Conservation (phyloP, 1,139 yeast species). For the Pichia sp. region DNA sequence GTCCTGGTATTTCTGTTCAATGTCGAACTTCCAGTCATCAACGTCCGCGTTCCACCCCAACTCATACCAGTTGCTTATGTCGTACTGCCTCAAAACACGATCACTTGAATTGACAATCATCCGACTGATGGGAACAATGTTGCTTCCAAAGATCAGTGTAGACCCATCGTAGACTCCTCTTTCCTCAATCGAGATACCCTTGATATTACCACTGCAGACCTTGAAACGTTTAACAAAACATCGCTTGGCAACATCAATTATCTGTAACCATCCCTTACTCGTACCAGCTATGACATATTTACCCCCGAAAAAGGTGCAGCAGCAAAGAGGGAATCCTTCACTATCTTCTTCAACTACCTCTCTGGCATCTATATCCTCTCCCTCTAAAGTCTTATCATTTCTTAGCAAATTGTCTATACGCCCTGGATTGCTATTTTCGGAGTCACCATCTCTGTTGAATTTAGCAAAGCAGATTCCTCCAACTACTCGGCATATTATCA, state of each 20-base stretch:
- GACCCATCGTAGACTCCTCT: conserved; percentile 29
- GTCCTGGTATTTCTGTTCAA: conserved; percentile 84
- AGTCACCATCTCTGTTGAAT: conserved; percentile 31
- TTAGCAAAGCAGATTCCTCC: conserved; percentile 59
- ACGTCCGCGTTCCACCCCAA: conserved; percentile 22
- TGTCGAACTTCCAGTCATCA: conserved; percentile 53
- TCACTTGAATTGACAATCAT: conserved; percentile 80
- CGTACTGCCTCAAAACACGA: conserved; percentile 69
- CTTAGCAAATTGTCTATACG: not conserved
- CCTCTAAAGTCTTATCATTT: not conserved
- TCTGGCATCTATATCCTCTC: conserved; percentile 17
- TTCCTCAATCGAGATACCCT: conserved; percentile 60
- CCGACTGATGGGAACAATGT: conserved; percentile 26
- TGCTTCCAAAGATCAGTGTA: conserved; percentile 41
- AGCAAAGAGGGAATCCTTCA: conserved; percentile 25
- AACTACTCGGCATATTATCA: conserved; percentile 47
- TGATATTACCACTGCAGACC: conserved; percentile 67
- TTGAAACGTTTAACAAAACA: conserved; percentile 47
- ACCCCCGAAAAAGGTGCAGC: conserved; percentile 45
- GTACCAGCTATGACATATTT: conserved; percentile 67
- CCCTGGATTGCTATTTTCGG: not conserved
- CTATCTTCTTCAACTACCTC: conserved; percentile 12
- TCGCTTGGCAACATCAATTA: conserved; percentile 37
- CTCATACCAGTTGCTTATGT: conserved; percentile 30
- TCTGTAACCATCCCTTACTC: conserved; percentile 70